Evolutionary conservation across 106 monocot genomes (phyloP), one percentile per base, ranked within the genome.

Genomic region (Dactylorhiza incarnata): DNA sequence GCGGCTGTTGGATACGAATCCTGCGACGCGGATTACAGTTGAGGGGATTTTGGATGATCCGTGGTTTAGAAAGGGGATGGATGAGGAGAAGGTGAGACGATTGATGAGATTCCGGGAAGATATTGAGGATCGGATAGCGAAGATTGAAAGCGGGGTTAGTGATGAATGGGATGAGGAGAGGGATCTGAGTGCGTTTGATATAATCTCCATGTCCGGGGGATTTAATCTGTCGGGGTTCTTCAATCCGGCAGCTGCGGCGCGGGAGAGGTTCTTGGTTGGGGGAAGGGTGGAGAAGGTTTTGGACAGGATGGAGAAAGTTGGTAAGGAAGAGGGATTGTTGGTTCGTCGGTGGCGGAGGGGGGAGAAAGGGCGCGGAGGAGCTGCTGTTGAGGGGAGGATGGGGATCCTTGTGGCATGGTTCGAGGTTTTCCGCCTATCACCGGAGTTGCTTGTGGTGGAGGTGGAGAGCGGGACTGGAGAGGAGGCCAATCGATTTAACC

Each of bases 251-350:
- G 56, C 19, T 0, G 54, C 76, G 71, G 43, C 49, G 37, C 56
- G 61, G 76, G 51, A 61, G 48, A 56, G 72, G 71, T 82, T 77
- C 52, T 19, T 77, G 22, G 14, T 58, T 49, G 51, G 16, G 48
- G 72, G 61, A 19, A 8, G 11, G 0, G 71, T 24, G 61, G 85
- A 78, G 54, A 79, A 77, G 19, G 81, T 83, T 44, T 74, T 89
- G 83, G 81, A 26, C 13, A 67, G 68, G 55, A 65, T 75, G 82
- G 83, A 85, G 73, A 78, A 76, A 53, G 58, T 85, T 55, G 59
- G 72, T 43, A 73, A 11, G 72, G 71, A 19, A 5, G 75, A 84
- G 51, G 79, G 72, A 15, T 51, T 48, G 44, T 20, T 19, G 10
- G 83, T 79, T 76, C 43, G 78, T 16, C 66, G 29, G 9, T 24